Conservation (phyloP, 2,329 filamentous ascomycete genomes). For the Cladophialophora exuberans region DNA sequence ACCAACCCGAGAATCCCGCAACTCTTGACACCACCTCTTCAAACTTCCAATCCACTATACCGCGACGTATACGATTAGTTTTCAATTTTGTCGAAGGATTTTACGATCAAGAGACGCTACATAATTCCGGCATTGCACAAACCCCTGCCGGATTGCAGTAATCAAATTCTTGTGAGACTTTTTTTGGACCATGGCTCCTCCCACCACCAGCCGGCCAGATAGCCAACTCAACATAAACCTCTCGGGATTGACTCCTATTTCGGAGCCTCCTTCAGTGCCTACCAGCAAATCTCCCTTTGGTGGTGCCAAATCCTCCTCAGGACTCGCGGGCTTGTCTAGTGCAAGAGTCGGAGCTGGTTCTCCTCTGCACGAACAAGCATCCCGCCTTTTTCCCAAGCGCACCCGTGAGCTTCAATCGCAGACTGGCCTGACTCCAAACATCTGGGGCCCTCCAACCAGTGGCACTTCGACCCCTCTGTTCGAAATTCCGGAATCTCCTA, state of each 20-base stretch:
- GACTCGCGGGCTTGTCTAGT: conserved; percentile 52
- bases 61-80: neutral
- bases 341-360: conserved; percentile 86
- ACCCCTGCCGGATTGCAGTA: neutral
- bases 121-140: conserved; percentile 1
- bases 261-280: conserved; percentile 24
- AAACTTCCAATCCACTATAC: neutral
- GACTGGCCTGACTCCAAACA: conserved; percentile 78
- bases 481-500: conserved; percentile 96
- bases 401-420: conserved; percentile 96
- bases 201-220: conserved; percentile 25
- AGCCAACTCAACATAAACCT: conserved; percentile 32
- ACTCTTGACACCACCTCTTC: neutral
- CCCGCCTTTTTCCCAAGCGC: conserved; percentile 88
- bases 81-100: neutral
- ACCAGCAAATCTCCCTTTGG: conserved; percentile 32
- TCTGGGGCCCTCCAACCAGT: conserved; percentile 94
- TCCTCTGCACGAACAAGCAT: conserved; percentile 88
- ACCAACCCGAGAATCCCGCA: neutral
- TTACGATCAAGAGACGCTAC: neutral
- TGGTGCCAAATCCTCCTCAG: conserved; percentile 29
- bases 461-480: conserved; percentile 94
- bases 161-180: conserved; percentile 1
- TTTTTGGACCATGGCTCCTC: conserved; percentile 30
- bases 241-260: conserved; percentile 27